Percentiles rank a stretch among this genome's conserved stretches.
phyloP scores from a whole-genome alignment of 768 basidiomycete genomes.

The Bullera alba region DNA sequence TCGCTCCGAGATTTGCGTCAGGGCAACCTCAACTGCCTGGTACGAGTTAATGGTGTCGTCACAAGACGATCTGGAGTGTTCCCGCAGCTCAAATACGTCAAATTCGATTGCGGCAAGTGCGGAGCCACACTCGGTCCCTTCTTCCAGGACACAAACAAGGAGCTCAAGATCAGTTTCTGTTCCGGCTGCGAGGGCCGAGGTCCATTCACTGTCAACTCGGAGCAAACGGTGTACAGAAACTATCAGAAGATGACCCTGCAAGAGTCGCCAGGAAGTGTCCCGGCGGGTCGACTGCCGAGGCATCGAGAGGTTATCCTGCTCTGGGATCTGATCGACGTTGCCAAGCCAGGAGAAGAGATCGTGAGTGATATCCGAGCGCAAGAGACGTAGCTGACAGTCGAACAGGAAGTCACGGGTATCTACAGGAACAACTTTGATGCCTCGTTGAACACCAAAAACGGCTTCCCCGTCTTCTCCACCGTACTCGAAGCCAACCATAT shows the following conservation, averaged over 20 bases:
- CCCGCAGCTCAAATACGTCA: conserved; percentile 98
- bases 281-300: conserved; percentile 90
- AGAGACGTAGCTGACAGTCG: conserved; percentile 11
- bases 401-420: conserved; percentile 90
- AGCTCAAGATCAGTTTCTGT: conserved; percentile 90
- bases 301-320: conserved; percentile 94
- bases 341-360: conserved; percentile 97
- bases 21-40: conserved; percentile 85
- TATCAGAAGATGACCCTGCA: conserved; percentile 99
- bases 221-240: conserved; percentile 95
- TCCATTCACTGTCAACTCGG: conserved; percentile 92
- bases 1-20: conserved; percentile 91
- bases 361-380: conserved; percentile 51
- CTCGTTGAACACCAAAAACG: conserved; percentile 94
- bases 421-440: conserved; percentile 99
- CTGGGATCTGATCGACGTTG: conserved; percentile 96
- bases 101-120: conserved; percentile 95
- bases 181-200: conserved; percentile 90
- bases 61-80: conserved; percentile 93
- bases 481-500: conserved; percentile 97
- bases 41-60: conserved; percentile 91
- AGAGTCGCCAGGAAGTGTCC: conserved; percentile 95
- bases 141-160: conserved; percentile 92
- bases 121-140: conserved; percentile 91
- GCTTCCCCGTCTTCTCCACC: conserved; percentile 98